These are phyloP conservation scores for Penstemon eatonii DNA, from an alignment of 257 asterid genomes.

Conservation along the genomic window DNA sequence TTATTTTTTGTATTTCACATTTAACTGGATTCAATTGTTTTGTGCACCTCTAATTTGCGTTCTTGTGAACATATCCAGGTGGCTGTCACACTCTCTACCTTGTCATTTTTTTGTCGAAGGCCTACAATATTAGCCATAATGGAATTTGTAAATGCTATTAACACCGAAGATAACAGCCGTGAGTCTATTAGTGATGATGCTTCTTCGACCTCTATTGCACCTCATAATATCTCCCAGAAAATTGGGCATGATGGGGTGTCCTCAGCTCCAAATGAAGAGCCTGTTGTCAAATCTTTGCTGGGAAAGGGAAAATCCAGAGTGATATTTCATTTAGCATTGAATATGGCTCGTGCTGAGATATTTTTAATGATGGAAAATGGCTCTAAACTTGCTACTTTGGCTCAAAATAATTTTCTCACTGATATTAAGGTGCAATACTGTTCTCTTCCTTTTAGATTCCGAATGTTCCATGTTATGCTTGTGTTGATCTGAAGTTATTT, in stretches of 20 bases:
- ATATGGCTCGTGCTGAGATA: conserved; percentile 97
- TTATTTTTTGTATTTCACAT: not conserved
- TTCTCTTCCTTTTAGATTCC: conserved; percentile 20
- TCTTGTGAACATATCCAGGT: conserved; percentile 55
- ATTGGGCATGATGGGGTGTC: conserved; percentile 40
- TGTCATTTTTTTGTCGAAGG: conserved; percentile 92
- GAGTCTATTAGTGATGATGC: conserved; percentile 58
- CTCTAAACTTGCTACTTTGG: conserved; percentile 74
- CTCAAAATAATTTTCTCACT: conserved; percentile 85
- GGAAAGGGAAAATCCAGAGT: conserved; percentile 96
- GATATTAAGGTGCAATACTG: conserved; percentile 67
- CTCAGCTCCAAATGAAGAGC: conserved; percentile 67
- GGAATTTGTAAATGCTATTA: conserved; percentile 73
- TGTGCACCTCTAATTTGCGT: not conserved
- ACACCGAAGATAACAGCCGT: conserved; percentile 45
- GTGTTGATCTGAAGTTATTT: conserved; percentile 28
- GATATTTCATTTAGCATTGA: conserved; percentile 63
- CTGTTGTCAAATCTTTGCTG: conserved; percentile 63
- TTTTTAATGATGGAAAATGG: conserved; percentile 89
- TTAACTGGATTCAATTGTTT: too few species aligned
- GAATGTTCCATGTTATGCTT: conserved; percentile 23
- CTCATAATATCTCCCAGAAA: conserved; percentile 37
- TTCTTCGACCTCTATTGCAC: conserved; percentile 47
- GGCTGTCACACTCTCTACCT: conserved; percentile 81
- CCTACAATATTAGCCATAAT: conserved; percentile 85